Base-by-base conservation (phyloP, 768 basidiomycete genomes). In the Peribolospora baueri region DNA sequence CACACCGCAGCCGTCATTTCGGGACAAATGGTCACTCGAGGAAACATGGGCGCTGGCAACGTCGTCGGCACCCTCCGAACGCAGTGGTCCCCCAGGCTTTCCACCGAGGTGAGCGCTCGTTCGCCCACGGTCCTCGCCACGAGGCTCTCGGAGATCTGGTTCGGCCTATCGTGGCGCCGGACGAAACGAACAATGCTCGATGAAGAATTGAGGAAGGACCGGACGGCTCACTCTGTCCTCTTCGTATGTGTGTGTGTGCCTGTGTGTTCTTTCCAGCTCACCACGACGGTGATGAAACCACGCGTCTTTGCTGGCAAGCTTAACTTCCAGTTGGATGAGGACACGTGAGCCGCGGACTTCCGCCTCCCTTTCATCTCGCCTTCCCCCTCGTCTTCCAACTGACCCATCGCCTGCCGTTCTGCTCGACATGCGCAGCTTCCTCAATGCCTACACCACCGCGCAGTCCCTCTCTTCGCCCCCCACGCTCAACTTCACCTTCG, bases 31-130 rank as follows among this genome's bases (percentile, higher is more conserved):
- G 55, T 68, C 7, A 59, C 63, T 1, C 54, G 68, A 38, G 60
- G 63, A 50, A 65, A 66, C 5, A 58, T 54, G 13, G 69, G 69
- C 4, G 70, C 66, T 7, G 71, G 71, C 11, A 74, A 73, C 55
- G 64, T 87, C 45, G 63, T 76, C 37, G 82, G 81, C 43, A 83
- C 83, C 2, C 66, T 88, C 50, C 75, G 74, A 55, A 80, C 86
- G 65, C 81, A 84, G 61, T 77, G 76, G 62, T 82, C 82, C 39
- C 81, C 82, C 10, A 74, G 76, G 46, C 59, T 74, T 42, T 69
- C 64, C 59, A 64, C 71, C 36, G 68, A 73, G 63, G 71, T 70
- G 7, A 54, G 64, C 25, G 25, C 25, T 25, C 25, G 25, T 25
- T 25, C 25, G 25, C 1, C 25, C 25, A 1, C 25, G 25, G 25